These are phyloP conservation scores for Lachnellula arida DNA, from an alignment of 2,329 filamentous ascomycete species.

Conservation along the genomic window DNA sequence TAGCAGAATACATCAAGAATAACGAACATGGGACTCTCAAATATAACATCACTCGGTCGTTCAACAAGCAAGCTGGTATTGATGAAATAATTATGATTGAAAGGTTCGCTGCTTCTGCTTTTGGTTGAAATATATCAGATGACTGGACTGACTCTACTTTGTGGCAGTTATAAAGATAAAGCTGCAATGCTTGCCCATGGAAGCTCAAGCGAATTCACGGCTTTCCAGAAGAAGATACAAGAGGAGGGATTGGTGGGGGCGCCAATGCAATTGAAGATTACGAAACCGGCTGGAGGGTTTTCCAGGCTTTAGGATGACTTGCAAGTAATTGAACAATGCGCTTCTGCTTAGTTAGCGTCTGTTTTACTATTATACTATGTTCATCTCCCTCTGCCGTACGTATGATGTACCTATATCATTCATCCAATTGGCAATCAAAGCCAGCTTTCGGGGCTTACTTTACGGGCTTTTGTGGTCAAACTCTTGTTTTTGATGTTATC, in stretches of 20 bases:
- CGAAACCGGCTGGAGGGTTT: slow-evolving; percentile 26
- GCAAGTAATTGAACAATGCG: not conserved
- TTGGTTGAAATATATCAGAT: not conserved
- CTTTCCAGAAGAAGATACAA: slow-evolving; percentile 19
- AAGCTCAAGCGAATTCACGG: slow-evolving; percentile 18
- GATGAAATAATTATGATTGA: slow-evolving; percentile 30
- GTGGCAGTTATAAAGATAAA: slow-evolving; percentile 27
- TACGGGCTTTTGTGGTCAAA: too few relatives aligned
- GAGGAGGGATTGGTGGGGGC: slow-evolving; percentile 22
- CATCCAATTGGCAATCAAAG: too few relatives aligned
- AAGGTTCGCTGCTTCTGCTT: slow-evolving; percentile 14
- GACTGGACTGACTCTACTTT: slow-evolving; percentile 1
- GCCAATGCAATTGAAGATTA: slow-evolving; percentile 26
- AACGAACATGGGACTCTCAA: slow-evolving; percentile 27
- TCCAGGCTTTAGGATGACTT: slow-evolving; percentile 16
- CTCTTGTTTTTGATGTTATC: too few relatives aligned
- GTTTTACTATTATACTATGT: not conserved
- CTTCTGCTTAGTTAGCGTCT: not conserved
- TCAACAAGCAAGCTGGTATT: slow-evolving; percentile 24
- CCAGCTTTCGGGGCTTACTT: too few relatives aligned
- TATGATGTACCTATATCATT: too few relatives aligned
- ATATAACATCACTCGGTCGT: slow-evolving; percentile 23
- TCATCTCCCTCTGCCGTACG: too few relatives aligned
- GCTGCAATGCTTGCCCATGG: slow-evolving; percentile 23
- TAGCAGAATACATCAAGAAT: slow-evolving; percentile 19